Evolutionary conservation across 768 basidiomycete genomes (phyloP).

Genomic region (Hericium alpestre): DNA sequence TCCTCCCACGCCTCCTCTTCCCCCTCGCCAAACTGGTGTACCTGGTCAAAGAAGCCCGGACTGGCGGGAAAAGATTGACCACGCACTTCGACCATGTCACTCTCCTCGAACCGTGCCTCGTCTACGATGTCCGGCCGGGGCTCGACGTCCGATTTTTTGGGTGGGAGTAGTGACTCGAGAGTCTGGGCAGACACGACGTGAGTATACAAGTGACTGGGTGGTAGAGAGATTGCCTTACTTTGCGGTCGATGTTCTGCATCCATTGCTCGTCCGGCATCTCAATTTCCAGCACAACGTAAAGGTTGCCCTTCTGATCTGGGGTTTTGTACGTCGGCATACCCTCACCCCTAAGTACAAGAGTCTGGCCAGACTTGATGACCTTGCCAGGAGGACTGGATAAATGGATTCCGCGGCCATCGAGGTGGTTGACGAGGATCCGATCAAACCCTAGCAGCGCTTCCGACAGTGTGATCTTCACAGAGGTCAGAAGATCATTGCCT

Average conservation of each 20-base stretch:
- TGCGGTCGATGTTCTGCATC: constrained; percentile 52
- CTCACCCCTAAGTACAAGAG: constrained; percentile 69
- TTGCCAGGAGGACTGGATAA: constrained; percentile 66
- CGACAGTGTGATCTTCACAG: constrained; percentile 78
- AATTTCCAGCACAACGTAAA: constrained; percentile 73
- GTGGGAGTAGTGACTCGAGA: constrained; percentile 55
- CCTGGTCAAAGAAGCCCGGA: constrained; percentile 66
- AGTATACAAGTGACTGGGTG: not conserved
- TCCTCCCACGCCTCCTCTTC: constrained; percentile 61
- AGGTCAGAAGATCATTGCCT: constrained; percentile 70
- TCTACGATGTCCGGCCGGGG: constrained; percentile 65
- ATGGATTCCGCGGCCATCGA: constrained; percentile 87
- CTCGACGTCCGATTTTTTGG: constrained; percentile 64
- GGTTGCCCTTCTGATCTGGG: constrained; percentile 61
- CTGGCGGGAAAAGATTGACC: constrained; percentile 64
- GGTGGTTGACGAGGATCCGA: constrained; percentile 79
- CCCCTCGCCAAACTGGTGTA: constrained; percentile 60
- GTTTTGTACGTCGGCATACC: constrained; percentile 79
- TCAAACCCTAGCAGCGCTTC: constrained; percentile 95
- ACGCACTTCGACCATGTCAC: constrained; percentile 78
- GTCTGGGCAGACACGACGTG: constrained; percentile 30
- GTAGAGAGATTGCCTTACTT: constrained; percentile 29
- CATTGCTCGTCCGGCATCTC: constrained; percentile 83
- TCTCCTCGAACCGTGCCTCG: constrained; percentile 62
- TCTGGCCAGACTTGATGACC: constrained; percentile 64